Base-by-base conservation (phyloP, 2,329 filamentous ascomycete species). In the Pezicula neosporulosa region DNA sequence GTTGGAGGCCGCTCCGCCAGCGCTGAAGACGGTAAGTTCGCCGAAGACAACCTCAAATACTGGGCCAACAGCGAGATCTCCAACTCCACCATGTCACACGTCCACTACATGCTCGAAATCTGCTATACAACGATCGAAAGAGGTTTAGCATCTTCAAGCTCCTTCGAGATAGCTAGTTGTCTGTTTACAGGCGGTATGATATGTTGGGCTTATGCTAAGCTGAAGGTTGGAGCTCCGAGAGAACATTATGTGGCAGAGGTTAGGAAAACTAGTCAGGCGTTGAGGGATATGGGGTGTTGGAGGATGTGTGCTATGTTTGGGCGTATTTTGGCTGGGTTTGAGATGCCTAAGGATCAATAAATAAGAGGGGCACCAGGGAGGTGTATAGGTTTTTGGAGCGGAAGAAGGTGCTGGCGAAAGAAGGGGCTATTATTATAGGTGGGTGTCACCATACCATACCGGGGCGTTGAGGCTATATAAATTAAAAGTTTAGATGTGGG, bases 141-240 rank as follows among this genome's bases (percentile, higher is more conserved):
- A 13, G 56, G 57, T 4, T 19, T 49, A 2, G 60, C 50, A 1
- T 54, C 56, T 1, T 55, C 60, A 38, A 52, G 47, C 7, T 53
- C 48, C 2, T 64, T 58, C 39, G 62, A 64, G 44, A 55, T 63
- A 21, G 55, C 57, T 0, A 55, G 60, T 3, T 57, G 59, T 44
- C 37, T 64, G 12, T 63, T 64, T 16, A 64, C 62, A 0, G 61
- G 60, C 9, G 61, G 61, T 0, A 58, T 64, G 50, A 57, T 64
- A 0, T 64, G 62, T 37, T 64, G 61, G 62, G 61, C 60, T 5
- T 64, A 59, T 52, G 60, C 57, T 13, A 58, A 62, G 44, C 43
- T 64, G 42, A 55, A 54, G 33, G 44, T 28, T 3, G 51, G 50
- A 5, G 54, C 38, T 10, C 30, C 43, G 24, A 55, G 37, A 19